Conservation (phyloP, 2,329 filamentous ascomycete genomes). For the Nothophaeocryptopus gaeumannii region DNA sequence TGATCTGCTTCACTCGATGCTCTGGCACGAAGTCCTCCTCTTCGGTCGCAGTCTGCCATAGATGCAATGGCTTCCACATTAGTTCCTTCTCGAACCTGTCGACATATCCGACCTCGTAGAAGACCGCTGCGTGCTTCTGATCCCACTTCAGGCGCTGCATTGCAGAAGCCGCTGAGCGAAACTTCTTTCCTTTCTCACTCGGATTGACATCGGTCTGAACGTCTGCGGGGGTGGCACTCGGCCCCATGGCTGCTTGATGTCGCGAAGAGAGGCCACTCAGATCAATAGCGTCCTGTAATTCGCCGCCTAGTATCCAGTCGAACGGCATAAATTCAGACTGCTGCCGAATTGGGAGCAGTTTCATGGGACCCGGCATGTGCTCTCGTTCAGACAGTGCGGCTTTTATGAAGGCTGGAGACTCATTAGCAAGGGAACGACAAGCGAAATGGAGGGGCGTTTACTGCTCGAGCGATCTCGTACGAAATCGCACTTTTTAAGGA, state of each 20-base stretch:
- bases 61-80: conserved; percentile 46
- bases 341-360: background rate
- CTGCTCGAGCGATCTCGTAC: too few species aligned
- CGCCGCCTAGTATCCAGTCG: too few species aligned
- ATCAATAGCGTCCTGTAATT: too few species aligned
- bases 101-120: conserved; percentile 49
- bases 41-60: conserved; percentile 54
- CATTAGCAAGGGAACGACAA: too few species aligned
- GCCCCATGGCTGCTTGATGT: background rate
- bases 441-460: too few species aligned
- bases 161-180: conserved; percentile 12
- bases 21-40: conserved; percentile 58
- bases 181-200: background rate
- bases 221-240: background rate
- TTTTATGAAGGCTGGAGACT: too few species aligned
- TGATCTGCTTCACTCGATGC: conserved; percentile 54
- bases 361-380: background rate
- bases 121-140: conserved; percentile 33
- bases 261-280: background rate
- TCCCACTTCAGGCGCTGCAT: conserved; percentile 47
- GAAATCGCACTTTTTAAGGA: too few species aligned
- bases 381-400: too few species aligned
- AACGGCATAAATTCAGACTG: background rate
- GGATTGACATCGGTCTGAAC: background rate
- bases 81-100: conserved; percentile 50